phyloP scores from a whole-genome alignment of 1,284 basidiomycete species.

The Neolentinus lepideus region DNA sequence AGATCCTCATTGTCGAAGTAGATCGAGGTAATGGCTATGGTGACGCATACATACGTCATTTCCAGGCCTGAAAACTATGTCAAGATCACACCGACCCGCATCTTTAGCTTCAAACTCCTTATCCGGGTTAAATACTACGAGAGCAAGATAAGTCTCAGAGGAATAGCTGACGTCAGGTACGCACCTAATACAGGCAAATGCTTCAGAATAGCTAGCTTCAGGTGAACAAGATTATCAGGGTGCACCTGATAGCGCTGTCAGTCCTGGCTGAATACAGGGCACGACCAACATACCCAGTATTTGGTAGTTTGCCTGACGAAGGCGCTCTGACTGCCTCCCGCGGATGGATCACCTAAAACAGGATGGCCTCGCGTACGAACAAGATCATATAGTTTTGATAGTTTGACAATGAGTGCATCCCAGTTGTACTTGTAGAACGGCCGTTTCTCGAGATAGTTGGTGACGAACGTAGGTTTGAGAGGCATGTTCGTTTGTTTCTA shows the following conservation, averaged over 20 bases:
- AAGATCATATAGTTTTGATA: slow-evolving; percentile 93
- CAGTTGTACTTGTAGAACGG: slow-evolving; percentile 95
- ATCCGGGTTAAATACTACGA: slow-evolving; percentile 88
- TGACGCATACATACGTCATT: not conserved
- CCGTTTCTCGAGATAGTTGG: slow-evolving; percentile 89
- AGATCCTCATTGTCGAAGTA: slow-evolving; percentile 95
- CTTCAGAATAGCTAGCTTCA: slow-evolving; percentile 92
- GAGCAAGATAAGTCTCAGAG: not conserved
- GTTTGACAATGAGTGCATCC: slow-evolving; percentile 93
- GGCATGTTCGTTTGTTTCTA: slow-evolving; percentile 75
- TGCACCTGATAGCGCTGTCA: slow-evolving; percentile 53
- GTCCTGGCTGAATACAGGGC: not conserved
- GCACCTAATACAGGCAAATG: slow-evolving; percentile 88
- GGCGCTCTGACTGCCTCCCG: slow-evolving; percentile 92
- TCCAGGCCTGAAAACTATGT: not conserved
- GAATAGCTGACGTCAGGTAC: slow-evolving; percentile 11
- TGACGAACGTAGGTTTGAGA: slow-evolving; percentile 71
- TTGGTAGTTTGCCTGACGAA: slow-evolving; percentile 98
- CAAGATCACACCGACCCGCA: slow-evolving; percentile 46
- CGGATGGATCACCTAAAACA: slow-evolving; percentile 87
- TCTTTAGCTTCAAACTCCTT: slow-evolving; percentile 92
- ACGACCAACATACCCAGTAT: slow-evolving; percentile 74
- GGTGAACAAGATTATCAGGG: slow-evolving; percentile 90
- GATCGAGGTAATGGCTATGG: slow-evolving; percentile 75
- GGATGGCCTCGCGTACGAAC: slow-evolving; percentile 95